Evolutionary conservation across 2,329 filamentous ascomycete species (phyloP).

Genomic region (Neocucurbitaria cava): DNA sequence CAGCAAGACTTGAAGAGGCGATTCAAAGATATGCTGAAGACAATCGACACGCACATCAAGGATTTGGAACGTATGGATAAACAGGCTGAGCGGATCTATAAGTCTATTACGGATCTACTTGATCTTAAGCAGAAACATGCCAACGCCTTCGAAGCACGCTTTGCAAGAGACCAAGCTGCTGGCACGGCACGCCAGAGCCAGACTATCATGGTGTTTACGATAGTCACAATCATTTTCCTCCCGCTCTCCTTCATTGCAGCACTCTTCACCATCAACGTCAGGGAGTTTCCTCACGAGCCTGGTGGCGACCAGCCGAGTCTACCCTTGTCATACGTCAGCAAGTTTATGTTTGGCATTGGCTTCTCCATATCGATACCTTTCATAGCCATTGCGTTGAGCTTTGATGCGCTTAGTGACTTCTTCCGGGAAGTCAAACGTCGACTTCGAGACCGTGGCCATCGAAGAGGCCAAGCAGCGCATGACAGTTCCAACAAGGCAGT

Average conservation of each 20-base stretch:
- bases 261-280: conserved; percentile 63
- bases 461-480: neutral
- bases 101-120: conserved; percentile 66
- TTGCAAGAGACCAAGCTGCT: conserved; percentile 66
- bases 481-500: conserved; percentile 6
- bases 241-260: conserved; percentile 63
- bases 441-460: conserved; percentile 16
- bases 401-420: conserved; percentile 51
- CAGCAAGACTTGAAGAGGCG: conserved; percentile 61
- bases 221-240: conserved; percentile 65
- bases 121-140: conserved; percentile 74
- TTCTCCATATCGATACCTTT: conserved; percentile 61
- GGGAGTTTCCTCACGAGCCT: conserved; percentile 52
- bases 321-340: conserved; percentile 59
- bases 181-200: conserved; percentile 65
- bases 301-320: conserved; percentile 45
- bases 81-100: conserved; percentile 67
- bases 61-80: conserved; percentile 70
- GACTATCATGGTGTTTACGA: conserved; percentile 66
- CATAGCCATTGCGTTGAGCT: conserved; percentile 54
- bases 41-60: conserved; percentile 64
- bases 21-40: conserved; percentile 64
- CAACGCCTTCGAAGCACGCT: conserved; percentile 71
- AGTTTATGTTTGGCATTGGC: conserved; percentile 64
- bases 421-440: conserved; percentile 35